Evolutionary conservation across 2,329 filamentous ascomycete genomes (phyloP), one percentile per base, ranked within the genome.

Genomic region (Beauveria australis): DNA sequence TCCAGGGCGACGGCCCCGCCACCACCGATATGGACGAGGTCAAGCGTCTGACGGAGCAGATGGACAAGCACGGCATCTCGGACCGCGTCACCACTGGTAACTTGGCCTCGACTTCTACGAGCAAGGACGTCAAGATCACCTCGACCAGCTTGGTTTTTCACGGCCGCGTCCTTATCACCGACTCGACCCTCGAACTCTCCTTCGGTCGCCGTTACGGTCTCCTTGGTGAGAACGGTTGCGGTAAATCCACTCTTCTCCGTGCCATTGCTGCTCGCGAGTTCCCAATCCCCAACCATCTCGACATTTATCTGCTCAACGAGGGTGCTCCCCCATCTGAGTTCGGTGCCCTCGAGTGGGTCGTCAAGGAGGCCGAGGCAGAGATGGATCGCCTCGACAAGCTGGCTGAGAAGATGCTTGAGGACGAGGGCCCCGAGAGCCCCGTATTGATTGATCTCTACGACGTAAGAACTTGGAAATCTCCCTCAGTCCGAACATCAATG

Each of bases 21-120:
- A 91, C 87, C 67, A 81, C 85, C 63, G 83, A 81, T 68, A 77
- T 88, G 75, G 86, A 89, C 67, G 88, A 89, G 72, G 87, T 97
- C 66, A 89, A 92, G 80, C 92, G 92, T 74, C 83, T 99, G 67
- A 87, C 89, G 49, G 82, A 92, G 59, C 95, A 99, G 80, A 89
- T 96, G 83, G 94, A 99, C 79, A 90, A 96, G 79, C 86, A 96
- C 74, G 94, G 94, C 71, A 83, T 99, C 66, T 97, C 94, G 16
- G 94, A 99, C 78, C 89, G 94, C 76, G 94, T 99, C 75, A 99
- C 95, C 63, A 99, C 94, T 63, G 94, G 94, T 84, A 94, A 99
- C 61, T 81, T 99, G 64, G 83, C 92, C 43, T 99, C 94, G 49
- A 85, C 93, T 65, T 77, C 84, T 65, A 82, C 89, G 67, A 95